Conservation (phyloP, 805 yeast genomes). For the Tetrapisispora pingtungensis region DNA sequence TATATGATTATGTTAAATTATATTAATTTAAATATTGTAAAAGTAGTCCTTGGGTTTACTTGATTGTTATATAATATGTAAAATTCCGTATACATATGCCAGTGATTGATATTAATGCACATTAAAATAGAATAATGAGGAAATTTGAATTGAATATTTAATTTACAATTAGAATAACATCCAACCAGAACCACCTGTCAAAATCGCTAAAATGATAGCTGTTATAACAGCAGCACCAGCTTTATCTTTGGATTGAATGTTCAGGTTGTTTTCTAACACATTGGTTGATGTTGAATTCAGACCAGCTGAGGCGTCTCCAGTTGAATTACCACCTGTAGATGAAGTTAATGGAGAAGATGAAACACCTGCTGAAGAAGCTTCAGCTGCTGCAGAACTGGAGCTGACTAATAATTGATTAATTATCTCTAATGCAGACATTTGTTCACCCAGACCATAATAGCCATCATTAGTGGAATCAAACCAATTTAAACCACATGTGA, state of each 20-base stretch:
- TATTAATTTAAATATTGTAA: too few species aligned
- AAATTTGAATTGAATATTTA: too few species aligned
- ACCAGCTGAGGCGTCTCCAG: slow-evolving; percentile 47
- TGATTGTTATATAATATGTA: neutral
- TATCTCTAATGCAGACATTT: slow-evolving; percentile 61
- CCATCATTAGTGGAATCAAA: slow-evolving; percentile 48
- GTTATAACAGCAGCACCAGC: slow-evolving; percentile 91
- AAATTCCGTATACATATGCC: neutral
- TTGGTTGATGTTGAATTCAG: slow-evolving; percentile 32
- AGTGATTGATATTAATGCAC: neutral
- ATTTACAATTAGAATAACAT: slow-evolving; percentile 41
- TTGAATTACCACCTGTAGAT: slow-evolving; percentile 43
- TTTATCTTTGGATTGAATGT: slow-evolving; percentile 51
- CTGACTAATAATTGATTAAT: slow-evolving; percentile 41
- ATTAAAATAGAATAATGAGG: neutral
- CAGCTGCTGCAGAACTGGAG: slow-evolving; percentile 13
- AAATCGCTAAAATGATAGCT: slow-evolving; percentile 51
- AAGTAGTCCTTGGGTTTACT: neutral
- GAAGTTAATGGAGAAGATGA: slow-evolving; percentile 41
- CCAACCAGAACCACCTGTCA: slow-evolving; percentile 70
- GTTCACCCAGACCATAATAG: slow-evolving; percentile 66
- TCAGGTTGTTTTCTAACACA: slow-evolving; percentile 30
- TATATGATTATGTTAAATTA: too few species aligned
- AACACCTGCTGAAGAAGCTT: neutral
- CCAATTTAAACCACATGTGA: slow-evolving; percentile 73